Conservation (phyloP, 345 rosid genomes). For the Dimocarpus longan region DNA sequence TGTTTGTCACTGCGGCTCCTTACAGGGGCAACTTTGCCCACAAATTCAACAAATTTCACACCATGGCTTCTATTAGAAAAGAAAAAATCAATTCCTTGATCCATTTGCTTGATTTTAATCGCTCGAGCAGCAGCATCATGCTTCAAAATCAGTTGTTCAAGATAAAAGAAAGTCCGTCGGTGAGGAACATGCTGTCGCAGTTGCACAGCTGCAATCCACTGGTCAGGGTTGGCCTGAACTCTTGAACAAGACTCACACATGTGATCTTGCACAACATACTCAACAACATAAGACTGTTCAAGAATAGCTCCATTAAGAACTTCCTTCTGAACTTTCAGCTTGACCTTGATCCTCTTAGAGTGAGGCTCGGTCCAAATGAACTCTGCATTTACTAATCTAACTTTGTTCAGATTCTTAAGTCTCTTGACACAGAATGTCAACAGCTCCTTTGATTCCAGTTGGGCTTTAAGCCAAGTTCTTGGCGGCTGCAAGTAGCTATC, state of each 20-base stretch:
- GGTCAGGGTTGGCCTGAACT: conserved; percentile 24
- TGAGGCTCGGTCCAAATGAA: conserved; percentile 25
- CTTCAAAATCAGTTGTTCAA: conserved; percentile 21
- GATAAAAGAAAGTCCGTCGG: conserved; percentile 18
- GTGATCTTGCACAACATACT: conserved; percentile 31
- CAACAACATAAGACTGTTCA: conserved; percentile 32
- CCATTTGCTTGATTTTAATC: conserved; percentile 22
- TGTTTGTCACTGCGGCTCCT: conserved; percentile 20
- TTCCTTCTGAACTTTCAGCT: conserved; percentile 34
- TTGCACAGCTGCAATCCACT: conserved; percentile 20
- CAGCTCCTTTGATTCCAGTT: conserved; percentile 21
- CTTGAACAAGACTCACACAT: conserved; percentile 39
- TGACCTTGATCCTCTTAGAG: conserved; percentile 31
- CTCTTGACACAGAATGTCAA: conserved; percentile 22
- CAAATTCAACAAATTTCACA: conserved; percentile 23
- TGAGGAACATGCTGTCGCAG: conserved; percentile 23
- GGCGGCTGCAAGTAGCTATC: conserved; percentile 20
- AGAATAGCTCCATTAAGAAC: conserved; percentile 36
- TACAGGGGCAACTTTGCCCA: conserved; percentile 19
- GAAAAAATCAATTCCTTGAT: conserved; percentile 21
- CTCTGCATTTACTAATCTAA: conserved; percentile 13
- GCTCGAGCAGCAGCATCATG: conserved; percentile 22
- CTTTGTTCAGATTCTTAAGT: conserved; percentile 20
- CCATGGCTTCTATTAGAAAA: conserved; percentile 21
- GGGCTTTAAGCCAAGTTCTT: conserved; percentile 24